Evolutionary conservation across 441 rosid species (phyloP), one percentile per base, ranked within the genome.

Genomic region (Pelargonium citronellum): DNA sequence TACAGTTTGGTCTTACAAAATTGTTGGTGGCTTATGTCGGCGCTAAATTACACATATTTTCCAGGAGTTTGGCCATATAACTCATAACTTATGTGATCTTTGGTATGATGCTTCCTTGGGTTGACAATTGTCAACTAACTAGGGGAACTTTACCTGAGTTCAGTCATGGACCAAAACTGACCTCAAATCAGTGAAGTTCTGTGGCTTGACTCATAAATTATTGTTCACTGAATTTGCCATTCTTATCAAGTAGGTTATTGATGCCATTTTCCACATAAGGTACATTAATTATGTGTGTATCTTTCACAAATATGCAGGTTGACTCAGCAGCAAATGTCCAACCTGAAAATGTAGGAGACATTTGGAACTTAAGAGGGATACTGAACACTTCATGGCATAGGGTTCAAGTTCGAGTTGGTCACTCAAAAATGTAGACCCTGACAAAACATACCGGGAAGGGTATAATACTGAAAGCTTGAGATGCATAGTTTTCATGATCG

Each of bases 331-430:
- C 92, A n/a, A 95, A 95, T 75, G 94, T 95, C 63, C 99, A 95
- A 71, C 99, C 98, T 8, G 94, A 88, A 77, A 82, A 78, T 43
- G 95, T 91, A 80, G 92, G 85, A 78, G 86, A 84, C 43, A 82
- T 95, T 39, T 95, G 99, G 96, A 95, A 95, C 83, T 80, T 92
- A 80, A 88, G 97, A 82, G 98, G 98, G 39, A 83, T 92, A 66
- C 86, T 92, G 57, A 95, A 95, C 77, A 95, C 97, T 16, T 92
- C 98, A 39, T 95, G 99, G 96, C 99, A 95, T 74, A 84, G 87
- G 49, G 93, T 95, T 71, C 79, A 86, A 66, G 88, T 87, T 63
- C 86, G 88, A 41, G 84, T 89, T 58, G 96, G 97, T 58, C 91
- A 83, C 86, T 90, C 98, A 7, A 90, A 67, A 79, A 79, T 92